Base-by-base conservation (phyloP, 768 basidiomycete species). In the Boletus pseudopeckii region DNA sequence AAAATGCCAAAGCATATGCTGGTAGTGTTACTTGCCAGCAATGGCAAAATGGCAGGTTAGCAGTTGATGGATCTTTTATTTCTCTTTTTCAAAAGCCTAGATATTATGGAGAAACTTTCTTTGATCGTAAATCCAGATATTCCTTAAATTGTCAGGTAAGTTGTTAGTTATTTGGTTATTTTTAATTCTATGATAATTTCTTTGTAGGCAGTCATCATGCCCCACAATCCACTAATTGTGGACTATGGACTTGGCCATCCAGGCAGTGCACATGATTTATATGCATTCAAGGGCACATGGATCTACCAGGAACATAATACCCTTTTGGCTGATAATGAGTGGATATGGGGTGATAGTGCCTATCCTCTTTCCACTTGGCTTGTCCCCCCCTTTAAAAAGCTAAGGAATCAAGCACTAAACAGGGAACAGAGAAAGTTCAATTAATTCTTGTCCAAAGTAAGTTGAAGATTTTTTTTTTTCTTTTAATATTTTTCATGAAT, bases 131-230 rank as follows among this genome's bases (percentile, higher is more conserved):
- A 36, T 56, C 54, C 9, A 58, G 58, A 8, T 66, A 66, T 43
- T 67, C 56, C 4, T 24, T 61, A 11, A 56, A 66, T 53, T 56
- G 44, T 24, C 58, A 64, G 46, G 64, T 66, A 45, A 20, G 8
- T 37, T 3, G n/a, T 37, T 20, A 6, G n/a, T n/a, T n/a, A n/a
- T n/a, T n/a, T n/a, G n/a, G n/a, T n/a, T n/a, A 6, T 20, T 40
- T 20, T 20, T 20, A 5, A 20, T 20, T 9, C 30, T 11, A 11
- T 32, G 30, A 4, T 32, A 32, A 32, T 11, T 32, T 11, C 1
- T 10, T 32, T 32, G 11, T 32, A 40, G 18, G 5, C 5, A 3
- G 17, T 48, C 14, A 1, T 50, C 17, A 41, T 50, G 32, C 40
- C 32, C 20, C 40, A 50, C 7, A 50, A 50, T 14, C 33, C 43